Base-by-base conservation (phyloP, 768 basidiomycete species). In the Candolleomyces eurysporus region DNA sequence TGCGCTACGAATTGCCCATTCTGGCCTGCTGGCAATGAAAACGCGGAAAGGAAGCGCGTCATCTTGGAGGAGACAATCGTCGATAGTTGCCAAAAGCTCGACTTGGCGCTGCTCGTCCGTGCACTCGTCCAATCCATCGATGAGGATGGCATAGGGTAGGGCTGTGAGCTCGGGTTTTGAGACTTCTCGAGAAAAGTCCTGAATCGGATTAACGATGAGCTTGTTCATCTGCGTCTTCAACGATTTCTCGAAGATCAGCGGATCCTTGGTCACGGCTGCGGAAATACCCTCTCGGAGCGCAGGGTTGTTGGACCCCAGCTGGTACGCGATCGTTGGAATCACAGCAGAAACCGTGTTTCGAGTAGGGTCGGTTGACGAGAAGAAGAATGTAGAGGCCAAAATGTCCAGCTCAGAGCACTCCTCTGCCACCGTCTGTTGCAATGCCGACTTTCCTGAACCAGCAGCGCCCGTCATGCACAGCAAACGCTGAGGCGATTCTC, bases 91-190 rank as follows among this genome's bases (percentile, higher is more conserved):
- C 6, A 57, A 22, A 9, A 57, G n/a, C 36, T 43, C 56, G 9
- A 7, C 11, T 31, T 57, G 56, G 14, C 42, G 56, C 17, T 16
- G 39, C 26, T 57, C 56, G 16, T 39, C 40, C 3, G 40, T 19
- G 30, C 56, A 57, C 30, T 57, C 56, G n/a, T 57, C 56, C 42
- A 57, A 19, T 16, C 56, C 56, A n/a, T 57, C 56, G 56, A 57
- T 57, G 43, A 57, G 17, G 19, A 57, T 46, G 43, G 42, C 42
- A 7, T 43, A 42, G 4, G 56, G 56, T 11, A 36, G 45, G n/a
- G 9, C 16, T 48, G 32, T 9, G 32, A 32, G 32, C 32, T 32
- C 32, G 9, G 32, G 32, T 9, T 9, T 9, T 32, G 32, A 9
- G 32, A 32, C 32, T 9, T 4, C 32, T 32, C 32, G 32, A 9